Evolutionary conservation across 768 basidiomycete genomes (phyloP).

Genomic region (Sarcodon sp.): DNA sequence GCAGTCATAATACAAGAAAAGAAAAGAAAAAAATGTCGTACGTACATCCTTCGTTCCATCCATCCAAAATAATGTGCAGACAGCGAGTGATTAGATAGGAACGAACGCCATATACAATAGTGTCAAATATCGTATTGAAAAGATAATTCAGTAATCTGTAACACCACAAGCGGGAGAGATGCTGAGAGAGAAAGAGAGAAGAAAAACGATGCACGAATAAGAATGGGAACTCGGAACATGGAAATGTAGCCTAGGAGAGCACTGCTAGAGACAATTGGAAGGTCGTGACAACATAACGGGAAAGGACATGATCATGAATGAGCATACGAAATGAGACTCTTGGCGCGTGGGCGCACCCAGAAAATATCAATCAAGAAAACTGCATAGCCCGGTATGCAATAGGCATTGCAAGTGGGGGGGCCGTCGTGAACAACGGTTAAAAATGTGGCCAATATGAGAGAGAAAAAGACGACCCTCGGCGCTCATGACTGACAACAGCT

Average conservation of each 20-base stretch:
- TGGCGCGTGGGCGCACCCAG: too few species aligned
- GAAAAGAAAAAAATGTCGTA: too few species aligned
- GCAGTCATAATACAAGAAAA: too few species aligned
- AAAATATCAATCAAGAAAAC: too few species aligned
- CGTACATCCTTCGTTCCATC: too few species aligned
- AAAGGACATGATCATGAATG: slow-evolving; percentile 1
- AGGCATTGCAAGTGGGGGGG: too few species aligned
- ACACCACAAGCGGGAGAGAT: slow-evolving; percentile 5
- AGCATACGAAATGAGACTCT: background rate
- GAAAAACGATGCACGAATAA: slow-evolving; percentile 6
- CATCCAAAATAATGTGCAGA: too few species aligned
- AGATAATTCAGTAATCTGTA: slow-evolving; percentile 4
- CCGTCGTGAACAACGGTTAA: too few species aligned
- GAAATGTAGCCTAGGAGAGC: slow-evolving; percentile 2
- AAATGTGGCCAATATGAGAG: background rate
- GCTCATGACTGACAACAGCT: slow-evolving; percentile 49
- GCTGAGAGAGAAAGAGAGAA: slow-evolving; percentile 8
- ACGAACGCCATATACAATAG: too few species aligned
- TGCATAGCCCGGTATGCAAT: too few species aligned
- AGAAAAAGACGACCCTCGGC: slow-evolving; percentile 2
- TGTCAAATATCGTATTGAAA: background rate
- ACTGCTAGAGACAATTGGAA: slow-evolving; percentile 1
- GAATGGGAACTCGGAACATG: slow-evolving; percentile 3
- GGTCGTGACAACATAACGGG: slow-evolving; percentile 9
- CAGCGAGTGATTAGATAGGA: too few species aligned